phyloP scores from a whole-genome alignment of 345 rosid species.

The Gossypium turneri region DNA sequence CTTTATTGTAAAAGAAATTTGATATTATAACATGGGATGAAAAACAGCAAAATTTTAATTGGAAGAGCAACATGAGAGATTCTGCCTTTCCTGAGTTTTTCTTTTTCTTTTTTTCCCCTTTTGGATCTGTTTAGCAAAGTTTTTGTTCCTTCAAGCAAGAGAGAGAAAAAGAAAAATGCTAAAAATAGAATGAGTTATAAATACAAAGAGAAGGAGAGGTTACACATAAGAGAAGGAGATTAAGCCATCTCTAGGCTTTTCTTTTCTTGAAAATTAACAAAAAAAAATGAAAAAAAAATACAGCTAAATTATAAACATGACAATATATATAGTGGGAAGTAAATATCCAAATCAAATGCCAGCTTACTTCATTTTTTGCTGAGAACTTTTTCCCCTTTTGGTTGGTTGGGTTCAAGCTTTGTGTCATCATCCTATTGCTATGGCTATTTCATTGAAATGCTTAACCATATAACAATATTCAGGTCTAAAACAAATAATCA shows the following conservation, averaged over 20 bases:
- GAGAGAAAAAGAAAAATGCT: constrained; percentile 12
- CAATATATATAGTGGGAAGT: neutral
- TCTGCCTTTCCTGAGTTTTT: neutral
- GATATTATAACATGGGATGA: neutral
- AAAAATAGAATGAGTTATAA: constrained; percentile 30
- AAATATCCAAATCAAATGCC: too few relatives aligned
- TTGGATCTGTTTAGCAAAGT: neutral
- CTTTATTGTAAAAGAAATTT: constrained; percentile 1
- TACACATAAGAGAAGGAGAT: constrained; percentile 24
- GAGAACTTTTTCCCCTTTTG: neutral
- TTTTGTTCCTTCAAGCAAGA: constrained; percentile 14
- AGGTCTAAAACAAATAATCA: too few relatives aligned
- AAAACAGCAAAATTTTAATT: neutral
- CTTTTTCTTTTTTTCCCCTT: neutral
- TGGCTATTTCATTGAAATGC: neutral
- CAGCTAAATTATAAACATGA: neutral
- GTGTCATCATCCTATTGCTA: neutral
- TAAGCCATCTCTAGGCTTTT: neutral
- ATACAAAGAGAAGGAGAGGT: constrained; percentile 21
- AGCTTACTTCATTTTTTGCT: neutral
- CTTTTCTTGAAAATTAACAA: neutral
- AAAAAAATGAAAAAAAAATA: neutral
- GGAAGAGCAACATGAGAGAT: constrained; percentile 2
- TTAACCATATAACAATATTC: neutral
- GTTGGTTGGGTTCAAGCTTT: neutral